Evolutionary conservation across 305 asterid genomes (phyloP).

Genomic region (Ajuga reptans): DNA sequence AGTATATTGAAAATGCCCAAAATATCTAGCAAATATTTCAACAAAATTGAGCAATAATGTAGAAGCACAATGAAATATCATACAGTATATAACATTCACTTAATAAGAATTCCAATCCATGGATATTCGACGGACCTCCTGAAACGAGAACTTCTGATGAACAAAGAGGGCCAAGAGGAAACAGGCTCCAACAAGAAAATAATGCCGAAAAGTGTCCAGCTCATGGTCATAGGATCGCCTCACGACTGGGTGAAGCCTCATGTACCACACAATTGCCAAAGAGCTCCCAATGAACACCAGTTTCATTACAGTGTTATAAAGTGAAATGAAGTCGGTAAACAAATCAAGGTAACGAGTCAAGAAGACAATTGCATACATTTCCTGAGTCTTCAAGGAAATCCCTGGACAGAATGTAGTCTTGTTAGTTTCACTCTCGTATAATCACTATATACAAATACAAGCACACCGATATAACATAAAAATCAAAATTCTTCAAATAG

Average conservation of each 20-base stretch:
- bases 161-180: slow-evolving; percentile 53
- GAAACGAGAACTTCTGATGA: slow-evolving; percentile 61
- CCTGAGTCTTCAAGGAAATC: slow-evolving; percentile 87
- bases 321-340: slow-evolving; percentile 65
- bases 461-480: neutral
- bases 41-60: neutral
- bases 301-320: slow-evolving; percentile 74
- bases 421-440: slow-evolving; percentile 17
- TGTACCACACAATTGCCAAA: slow-evolving; percentile 75
- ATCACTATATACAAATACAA: neutral
- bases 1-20: slow-evolving; percentile 89
- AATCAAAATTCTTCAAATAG: neutral
- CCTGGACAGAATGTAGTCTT: slow-evolving; percentile 37
- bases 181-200: slow-evolving; percentile 43
- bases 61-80: neutral
- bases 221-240: slow-evolving; percentile 76
- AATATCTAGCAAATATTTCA: slow-evolving; percentile 42
- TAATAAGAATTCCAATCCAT: neutral
- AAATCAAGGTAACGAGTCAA: slow-evolving; percentile 77
- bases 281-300: slow-evolving; percentile 77
- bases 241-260: slow-evolving; percentile 57
- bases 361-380: slow-evolving; percentile 71
- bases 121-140: slow-evolving; percentile 51
- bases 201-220: slow-evolving; percentile 71
- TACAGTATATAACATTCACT: neutral